Conservation (phyloP, 805 yeast species). For the Lipomyces mesembrius region DNA sequence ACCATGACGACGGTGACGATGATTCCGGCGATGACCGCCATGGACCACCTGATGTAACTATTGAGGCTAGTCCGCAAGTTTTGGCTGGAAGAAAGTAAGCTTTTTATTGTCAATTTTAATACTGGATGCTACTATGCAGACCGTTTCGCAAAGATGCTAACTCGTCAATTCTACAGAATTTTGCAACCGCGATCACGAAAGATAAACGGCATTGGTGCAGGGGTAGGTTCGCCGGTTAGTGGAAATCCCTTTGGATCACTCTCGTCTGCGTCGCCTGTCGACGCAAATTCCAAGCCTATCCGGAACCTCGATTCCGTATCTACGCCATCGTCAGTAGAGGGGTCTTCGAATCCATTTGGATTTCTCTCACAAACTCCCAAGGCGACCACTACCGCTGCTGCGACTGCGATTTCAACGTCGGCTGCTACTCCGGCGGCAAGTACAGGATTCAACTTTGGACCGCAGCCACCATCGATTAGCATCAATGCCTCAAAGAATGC, state of each 20-base stretch:
- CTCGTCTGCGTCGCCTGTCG: neutral
- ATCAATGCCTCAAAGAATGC: neutral
- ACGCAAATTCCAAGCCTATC: neutral
- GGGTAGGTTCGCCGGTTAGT: neutral
- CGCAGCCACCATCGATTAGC: slow-evolving; percentile 3
- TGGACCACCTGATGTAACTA: slow-evolving; percentile 32
- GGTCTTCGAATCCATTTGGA: neutral
- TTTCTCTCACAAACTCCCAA: neutral
- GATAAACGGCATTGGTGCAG: neutral
- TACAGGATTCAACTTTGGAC: slow-evolving; percentile 5
- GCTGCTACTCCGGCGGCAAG: slow-evolving; percentile 14
- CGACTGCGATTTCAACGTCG: slow-evolving; percentile 8
- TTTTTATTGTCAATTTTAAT: neutral
- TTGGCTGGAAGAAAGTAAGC: slow-evolving; percentile 33
- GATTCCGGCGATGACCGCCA: slow-evolving; percentile 33
- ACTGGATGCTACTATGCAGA: neutral
- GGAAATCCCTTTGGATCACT: slow-evolving; percentile 1
- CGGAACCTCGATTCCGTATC: neutral
- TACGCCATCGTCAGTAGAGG: neutral
- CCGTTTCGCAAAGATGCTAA: neutral
- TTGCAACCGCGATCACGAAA: slow-evolving; percentile 15
- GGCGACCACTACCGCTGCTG: neutral
- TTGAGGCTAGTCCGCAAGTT: slow-evolving; percentile 25
- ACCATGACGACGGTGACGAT: slow-evolving; percentile 10
- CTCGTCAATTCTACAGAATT: neutral